Conservation (phyloP, 2,329 filamentous ascomycete genomes). For the Drechslerella dactyloides region DNA sequence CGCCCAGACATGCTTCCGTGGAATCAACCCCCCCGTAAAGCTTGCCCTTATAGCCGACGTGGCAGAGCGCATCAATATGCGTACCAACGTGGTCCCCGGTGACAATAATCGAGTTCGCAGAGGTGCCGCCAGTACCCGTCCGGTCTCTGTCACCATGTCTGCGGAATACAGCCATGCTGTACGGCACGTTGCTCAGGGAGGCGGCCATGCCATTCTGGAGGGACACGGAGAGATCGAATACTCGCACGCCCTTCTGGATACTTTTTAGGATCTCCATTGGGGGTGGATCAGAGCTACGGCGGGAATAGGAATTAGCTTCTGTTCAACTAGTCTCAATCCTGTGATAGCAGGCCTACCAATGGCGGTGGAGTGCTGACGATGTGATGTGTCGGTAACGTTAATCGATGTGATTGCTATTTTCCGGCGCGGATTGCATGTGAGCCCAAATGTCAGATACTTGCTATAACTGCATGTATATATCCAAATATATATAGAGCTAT, state of each 20-base stretch:
- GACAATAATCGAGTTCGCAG: conserved; percentile 34
- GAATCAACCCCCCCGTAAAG: conserved; percentile 29
- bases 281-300: neutral
- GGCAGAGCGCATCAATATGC: conserved; percentile 27
- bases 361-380: no score
- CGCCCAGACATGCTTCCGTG: conserved; percentile 26
- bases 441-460: no score
- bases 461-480: no score
- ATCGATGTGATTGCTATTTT: no score
- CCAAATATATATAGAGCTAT: neutral
- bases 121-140: conserved; percentile 23
- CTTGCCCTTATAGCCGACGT: conserved; percentile 32
- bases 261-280: conserved; percentile 39
- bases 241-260: conserved; percentile 25
- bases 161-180: conserved; percentile 34
- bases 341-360: no score
- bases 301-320: neutral
- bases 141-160: conserved; percentile 25
- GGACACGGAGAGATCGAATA: conserved; percentile 50
- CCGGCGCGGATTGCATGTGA: no score
- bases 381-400: no score
- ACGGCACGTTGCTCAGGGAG: conserved; percentile 41
- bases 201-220: conserved; percentile 50
- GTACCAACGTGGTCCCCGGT: conserved; percentile 37
- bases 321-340: no score